phyloP scores from a whole-genome alignment of 768 basidiomycete species.

The Rhodotorula babjevae region DNA sequence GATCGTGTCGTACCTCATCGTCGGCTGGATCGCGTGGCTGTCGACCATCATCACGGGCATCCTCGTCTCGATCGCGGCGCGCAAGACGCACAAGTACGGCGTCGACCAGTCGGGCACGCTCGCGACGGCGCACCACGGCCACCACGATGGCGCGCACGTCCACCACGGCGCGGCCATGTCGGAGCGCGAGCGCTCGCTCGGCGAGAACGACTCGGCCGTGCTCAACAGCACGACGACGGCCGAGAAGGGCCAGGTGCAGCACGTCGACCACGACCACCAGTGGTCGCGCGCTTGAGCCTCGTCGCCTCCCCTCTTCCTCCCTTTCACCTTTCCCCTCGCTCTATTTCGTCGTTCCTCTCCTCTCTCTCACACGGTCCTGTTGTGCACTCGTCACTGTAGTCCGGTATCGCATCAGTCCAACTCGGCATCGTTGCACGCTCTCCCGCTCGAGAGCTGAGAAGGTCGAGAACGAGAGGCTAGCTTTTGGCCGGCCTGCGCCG shows the following conservation, averaged over 20 bases:
- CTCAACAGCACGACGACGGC: neutral
- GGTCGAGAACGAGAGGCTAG: too few species aligned
- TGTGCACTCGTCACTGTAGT: too few species aligned
- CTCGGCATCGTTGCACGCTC: too few species aligned
- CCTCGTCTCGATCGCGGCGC: conserved; percentile 29
- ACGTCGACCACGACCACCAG: neutral
- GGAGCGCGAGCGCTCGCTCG: neutral
- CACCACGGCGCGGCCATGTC: too few species aligned
- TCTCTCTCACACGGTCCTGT: too few species aligned
- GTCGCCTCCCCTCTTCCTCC: neutral
- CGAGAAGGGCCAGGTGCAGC: neutral
- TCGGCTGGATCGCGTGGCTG: conserved; percentile 31
- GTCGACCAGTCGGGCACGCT: neutral
- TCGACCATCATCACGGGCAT: conserved; percentile 23
- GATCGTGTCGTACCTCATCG: conserved; percentile 1
- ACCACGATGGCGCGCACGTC: too few species aligned
- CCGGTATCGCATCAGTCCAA: too few species aligned
- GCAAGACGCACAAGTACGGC: conserved; percentile 34
- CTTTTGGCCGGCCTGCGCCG: too few species aligned
- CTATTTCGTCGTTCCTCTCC: too few species aligned
- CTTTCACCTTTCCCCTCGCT: too few species aligned
- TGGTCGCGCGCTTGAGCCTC: neutral
- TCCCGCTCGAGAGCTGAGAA: too few species aligned
- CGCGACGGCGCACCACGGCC: neutral
- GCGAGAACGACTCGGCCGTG: neutral